Percentiles rank a stretch among this genome's conserved stretches.
These are phyloP conservation scores for Pelargonium cotyledonis DNA, from an alignment of 441 rosid genomes.

Conservation along the genomic window DNA sequence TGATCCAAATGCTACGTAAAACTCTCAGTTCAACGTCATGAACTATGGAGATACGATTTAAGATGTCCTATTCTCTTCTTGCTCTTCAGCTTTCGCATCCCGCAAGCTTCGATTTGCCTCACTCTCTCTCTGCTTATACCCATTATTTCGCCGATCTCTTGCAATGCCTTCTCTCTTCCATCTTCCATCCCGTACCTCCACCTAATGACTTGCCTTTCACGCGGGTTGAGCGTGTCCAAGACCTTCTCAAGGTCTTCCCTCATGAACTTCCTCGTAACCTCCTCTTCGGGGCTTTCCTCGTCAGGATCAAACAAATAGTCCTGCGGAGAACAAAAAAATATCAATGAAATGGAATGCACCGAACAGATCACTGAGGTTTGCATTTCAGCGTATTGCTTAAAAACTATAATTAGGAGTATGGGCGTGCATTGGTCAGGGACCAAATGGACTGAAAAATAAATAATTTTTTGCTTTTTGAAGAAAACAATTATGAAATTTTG, in stretches of 20 bases:
- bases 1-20: no score
- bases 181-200: constrained; percentile 89
- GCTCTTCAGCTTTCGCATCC: constrained; percentile 75
- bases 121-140: constrained; percentile 82
- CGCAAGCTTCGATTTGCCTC: constrained; percentile 72
- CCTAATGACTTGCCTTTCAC: constrained; percentile 77
- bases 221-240: constrained; percentile 51
- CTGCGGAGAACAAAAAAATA: constrained; percentile 32
- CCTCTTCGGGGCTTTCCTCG: constrained; percentile 61
- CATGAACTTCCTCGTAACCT: constrained; percentile 66
- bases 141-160: constrained; percentile 84
- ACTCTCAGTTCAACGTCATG: no score
- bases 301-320: constrained; percentile 75
- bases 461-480: not conserved
- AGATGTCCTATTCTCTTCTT: constrained; percentile 68
- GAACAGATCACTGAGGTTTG: no score
- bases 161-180: constrained; percentile 82
- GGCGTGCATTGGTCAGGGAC: no score
- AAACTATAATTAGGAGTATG: no score
- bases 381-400: no score
- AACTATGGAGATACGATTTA: constrained; percentile 39
- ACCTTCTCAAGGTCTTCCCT: constrained; percentile 68
- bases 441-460: no score
- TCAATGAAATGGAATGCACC: no score
- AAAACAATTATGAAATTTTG: no score